These are phyloP conservation scores for Macrolepiota albuminosa DNA, from an alignment of 768 basidiomycete genomes.

Conservation along the genomic window DNA sequence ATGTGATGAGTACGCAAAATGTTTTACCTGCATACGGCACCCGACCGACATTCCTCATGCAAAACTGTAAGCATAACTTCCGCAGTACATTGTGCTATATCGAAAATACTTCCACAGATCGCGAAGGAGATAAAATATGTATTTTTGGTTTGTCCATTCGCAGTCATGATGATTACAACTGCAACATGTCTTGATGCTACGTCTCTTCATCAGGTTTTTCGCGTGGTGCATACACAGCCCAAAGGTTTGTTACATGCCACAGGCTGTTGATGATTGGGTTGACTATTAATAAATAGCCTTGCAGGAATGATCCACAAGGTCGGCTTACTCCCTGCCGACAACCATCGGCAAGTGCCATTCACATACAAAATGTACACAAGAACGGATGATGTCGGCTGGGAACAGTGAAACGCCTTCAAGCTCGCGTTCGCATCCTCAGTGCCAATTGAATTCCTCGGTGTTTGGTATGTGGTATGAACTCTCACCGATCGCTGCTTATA, in stretches of 20 bases:
- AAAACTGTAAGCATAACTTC: conserved; percentile 35
- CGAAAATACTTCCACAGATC: conserved; percentile 24
- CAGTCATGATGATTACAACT: not conserved
- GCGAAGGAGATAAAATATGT: conserved; percentile 52
- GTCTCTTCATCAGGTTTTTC: conserved; percentile 41
- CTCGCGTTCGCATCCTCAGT: conserved; percentile 49
- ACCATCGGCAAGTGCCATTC: conserved; percentile 55
- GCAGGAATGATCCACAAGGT: conserved; percentile 52
- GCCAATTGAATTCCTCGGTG: conserved; percentile 53
- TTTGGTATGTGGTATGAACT: conserved; percentile 34
- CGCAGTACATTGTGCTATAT: not conserved
- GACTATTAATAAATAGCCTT: conserved; percentile 24
- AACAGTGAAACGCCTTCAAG: conserved; percentile 51
- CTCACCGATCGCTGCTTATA: not conserved
- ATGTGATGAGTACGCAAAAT: conserved; percentile 39
- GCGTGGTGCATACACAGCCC: conserved; percentile 60
- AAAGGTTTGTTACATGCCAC: conserved; percentile 28
- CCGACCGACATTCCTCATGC: conserved; percentile 41
- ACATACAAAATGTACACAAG: conserved; percentile 59
- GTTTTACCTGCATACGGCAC: not conserved
- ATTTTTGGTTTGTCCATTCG: conserved; percentile 43
- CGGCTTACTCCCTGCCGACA: conserved; percentile 41
- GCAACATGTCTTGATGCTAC: not conserved
- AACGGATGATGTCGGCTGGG: conserved; percentile 43
- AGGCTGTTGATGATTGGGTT: not conserved